phyloP scores from a whole-genome alignment of 768 basidiomycete species.

The Leucocoprinus leucothites region DNA sequence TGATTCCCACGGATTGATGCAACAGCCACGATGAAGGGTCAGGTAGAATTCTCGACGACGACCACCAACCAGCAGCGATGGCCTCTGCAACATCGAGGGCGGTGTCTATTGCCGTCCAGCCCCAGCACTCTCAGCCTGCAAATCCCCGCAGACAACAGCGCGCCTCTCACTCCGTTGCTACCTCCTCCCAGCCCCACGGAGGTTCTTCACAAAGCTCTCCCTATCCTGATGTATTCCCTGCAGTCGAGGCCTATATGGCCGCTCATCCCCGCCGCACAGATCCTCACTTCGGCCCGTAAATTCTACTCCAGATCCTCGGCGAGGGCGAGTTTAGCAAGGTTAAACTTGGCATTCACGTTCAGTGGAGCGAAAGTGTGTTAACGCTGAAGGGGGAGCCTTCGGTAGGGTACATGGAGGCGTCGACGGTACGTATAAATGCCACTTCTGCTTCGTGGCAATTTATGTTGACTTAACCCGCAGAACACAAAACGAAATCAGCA shows the following conservation, averaged over 20 bases:
- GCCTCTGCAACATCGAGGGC: conserved; percentile 39
- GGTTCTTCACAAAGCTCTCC: conserved; percentile 38
- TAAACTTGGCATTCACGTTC: conserved; percentile 91
- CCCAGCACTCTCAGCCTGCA: conserved; percentile 34
- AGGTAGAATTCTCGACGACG: too few relatives aligned
- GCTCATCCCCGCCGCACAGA: conserved; percentile 85
- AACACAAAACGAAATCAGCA: too few relatives aligned
- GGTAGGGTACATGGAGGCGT: too few relatives aligned
- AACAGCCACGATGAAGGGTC: too few relatives aligned
- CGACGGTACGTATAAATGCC: too few relatives aligned
- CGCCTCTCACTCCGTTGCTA: conserved; percentile 72
- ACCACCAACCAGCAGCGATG: too few relatives aligned
- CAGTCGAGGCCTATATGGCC: conserved; percentile 76
- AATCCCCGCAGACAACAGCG: conserved; percentile 55
- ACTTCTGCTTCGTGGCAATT: too few relatives aligned
- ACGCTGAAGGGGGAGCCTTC: too few relatives aligned
- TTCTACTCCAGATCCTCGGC: too few relatives aligned
- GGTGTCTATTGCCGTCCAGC: conserved; percentile 54
- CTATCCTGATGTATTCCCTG: conserved; percentile 76
- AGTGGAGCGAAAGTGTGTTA: conserved; percentile 95
- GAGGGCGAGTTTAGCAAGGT: conserved; percentile 99
- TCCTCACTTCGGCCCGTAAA: conserved; percentile 93
- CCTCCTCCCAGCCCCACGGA: too few relatives aligned
- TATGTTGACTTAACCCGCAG: too few relatives aligned
- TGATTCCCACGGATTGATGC: too few relatives aligned